Evolutionary conservation across 2,329 filamentous ascomycete genomes (phyloP).

Genomic region (Cylindrodendrum hubeiense): DNA sequence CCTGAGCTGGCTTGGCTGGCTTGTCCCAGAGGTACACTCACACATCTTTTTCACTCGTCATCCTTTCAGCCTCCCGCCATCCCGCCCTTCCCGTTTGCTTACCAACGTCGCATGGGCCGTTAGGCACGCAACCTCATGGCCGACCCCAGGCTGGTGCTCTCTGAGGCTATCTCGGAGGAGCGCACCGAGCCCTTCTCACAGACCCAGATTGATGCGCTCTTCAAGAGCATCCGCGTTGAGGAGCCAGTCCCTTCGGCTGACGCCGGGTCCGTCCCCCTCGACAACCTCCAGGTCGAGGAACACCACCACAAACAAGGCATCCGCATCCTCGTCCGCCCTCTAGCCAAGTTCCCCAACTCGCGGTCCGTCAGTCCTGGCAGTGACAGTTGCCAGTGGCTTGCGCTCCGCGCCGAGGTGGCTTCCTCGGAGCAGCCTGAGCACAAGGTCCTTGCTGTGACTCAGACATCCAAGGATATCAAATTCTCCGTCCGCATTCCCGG

Average conservation of each 20-base stretch:
- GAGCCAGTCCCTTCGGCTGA: constrained; percentile 53
- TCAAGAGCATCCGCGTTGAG: constrained; percentile 60
- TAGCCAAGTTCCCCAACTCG: constrained; percentile 62
- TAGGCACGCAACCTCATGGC: constrained; percentile 56
- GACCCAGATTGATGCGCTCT: constrained; percentile 65
- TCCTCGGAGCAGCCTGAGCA: constrained; percentile 65
- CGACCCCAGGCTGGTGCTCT: constrained; percentile 56
- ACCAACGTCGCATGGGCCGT: constrained; percentile 46
- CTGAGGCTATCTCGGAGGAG: constrained; percentile 59
- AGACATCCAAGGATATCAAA: constrained; percentile 71
- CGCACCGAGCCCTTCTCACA: constrained; percentile 71
- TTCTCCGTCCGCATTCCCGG: constrained; percentile 69
- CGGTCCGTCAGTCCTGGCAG: constrained; percentile 68
- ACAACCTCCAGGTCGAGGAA: constrained; percentile 64
- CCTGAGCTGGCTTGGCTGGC: constrained; percentile 38
- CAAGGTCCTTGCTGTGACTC: constrained; percentile 70
- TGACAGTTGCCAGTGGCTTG: constrained; percentile 69
- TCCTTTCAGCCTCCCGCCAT: constrained; percentile 26
- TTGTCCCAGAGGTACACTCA: constrained; percentile 41
- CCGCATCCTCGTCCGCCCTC: constrained; percentile 68
- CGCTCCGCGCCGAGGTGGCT: constrained; percentile 66
- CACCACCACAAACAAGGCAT: constrained; percentile 67
- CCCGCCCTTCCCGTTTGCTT: constrained; percentile 39
- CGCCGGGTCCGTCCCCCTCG: constrained; percentile 63
- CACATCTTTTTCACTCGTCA: constrained; percentile 29